Conservation (phyloP, 495 filamentous ascomycete species). For the Hypoxylon fragiforme region DNA sequence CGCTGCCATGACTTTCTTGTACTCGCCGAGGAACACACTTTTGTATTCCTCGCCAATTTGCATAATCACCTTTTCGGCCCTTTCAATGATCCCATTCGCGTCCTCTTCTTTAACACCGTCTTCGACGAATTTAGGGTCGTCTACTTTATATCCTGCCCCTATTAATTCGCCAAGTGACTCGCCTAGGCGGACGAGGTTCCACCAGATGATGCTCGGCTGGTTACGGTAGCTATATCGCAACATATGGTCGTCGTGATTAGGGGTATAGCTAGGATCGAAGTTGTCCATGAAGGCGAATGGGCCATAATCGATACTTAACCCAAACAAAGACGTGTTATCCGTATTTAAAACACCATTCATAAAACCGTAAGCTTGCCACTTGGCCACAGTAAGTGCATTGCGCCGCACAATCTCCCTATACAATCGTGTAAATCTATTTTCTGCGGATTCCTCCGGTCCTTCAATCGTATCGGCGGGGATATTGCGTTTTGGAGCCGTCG, state of each 20-base stretch:
- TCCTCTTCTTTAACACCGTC: conserved; percentile 71
- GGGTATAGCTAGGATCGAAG: conserved; percentile 92
- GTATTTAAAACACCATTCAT: conserved; percentile 95
- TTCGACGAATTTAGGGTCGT: conserved; percentile 68
- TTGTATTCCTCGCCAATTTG: conserved; percentile 83
- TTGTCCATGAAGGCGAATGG: conserved; percentile 96
- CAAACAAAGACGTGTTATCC: conserved; percentile 91
- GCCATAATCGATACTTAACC: conserved; percentile 88
- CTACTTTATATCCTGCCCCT: conserved; percentile 68
- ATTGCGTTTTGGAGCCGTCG: conserved; percentile 47
- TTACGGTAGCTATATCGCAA: conserved; percentile 89
- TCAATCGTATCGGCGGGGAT: conserved; percentile 61
- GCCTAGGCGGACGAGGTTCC: conserved; percentile 92
- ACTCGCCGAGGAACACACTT: conserved; percentile 80
- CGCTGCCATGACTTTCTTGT: conserved; percentile 76
- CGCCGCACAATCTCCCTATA: conserved; percentile 85
- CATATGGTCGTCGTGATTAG: conserved; percentile 92
- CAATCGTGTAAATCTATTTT: conserved; percentile 84
- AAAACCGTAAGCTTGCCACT: conserved; percentile 97
- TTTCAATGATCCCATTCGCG: conserved; percentile 68
- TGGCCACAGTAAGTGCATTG: conserved; percentile 86
- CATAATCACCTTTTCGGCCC: conserved; percentile 80
- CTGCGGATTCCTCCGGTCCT: conserved; percentile 63
- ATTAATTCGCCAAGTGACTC: conserved; percentile 90
- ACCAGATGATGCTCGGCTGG: conserved; percentile 96